Evolutionary conservation across 192 early-diverging fungal species (phyloP).

Genomic region (Phycomyces nitens): DNA sequence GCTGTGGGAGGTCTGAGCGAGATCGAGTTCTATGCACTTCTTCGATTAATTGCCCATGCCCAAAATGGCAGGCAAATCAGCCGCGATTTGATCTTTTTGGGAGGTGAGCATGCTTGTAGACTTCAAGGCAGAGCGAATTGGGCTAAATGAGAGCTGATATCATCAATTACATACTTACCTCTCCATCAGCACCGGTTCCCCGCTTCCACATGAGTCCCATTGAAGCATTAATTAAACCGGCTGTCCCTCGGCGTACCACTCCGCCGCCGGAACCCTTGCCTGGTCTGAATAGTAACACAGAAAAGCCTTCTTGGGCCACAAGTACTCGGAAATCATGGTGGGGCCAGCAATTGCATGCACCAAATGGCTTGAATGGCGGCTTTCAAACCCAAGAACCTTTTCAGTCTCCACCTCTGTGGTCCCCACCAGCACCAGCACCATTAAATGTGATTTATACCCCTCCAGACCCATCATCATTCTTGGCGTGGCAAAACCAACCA

Average conservation of each 20-base stretch:
- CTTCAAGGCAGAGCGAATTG: not conserved
- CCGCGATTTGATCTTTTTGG: slow-evolving; percentile 28
- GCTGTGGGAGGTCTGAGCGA: slow-evolving; percentile 24
- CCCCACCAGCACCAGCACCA: no score
- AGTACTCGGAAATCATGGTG: not conserved
- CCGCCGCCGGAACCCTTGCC: not conserved
- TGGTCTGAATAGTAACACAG: not conserved
- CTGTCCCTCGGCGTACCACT: not conserved
- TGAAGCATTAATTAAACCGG: slow-evolving; percentile 16
- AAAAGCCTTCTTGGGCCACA: not conserved
- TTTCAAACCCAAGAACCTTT: not conserved
- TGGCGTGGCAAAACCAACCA: no score
- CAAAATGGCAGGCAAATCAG: slow-evolving; percentile 34
- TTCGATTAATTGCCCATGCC: slow-evolving; percentile 37
- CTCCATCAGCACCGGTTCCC: slow-evolving; percentile 16
- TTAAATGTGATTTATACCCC: no score
- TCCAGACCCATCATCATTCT: no score
- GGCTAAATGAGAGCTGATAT: not conserved
- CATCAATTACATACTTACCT: not conserved
- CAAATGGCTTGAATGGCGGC: not conserved
- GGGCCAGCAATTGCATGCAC: not conserved
- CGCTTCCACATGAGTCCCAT: slow-evolving; percentile 15
- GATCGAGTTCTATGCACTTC: slow-evolving; percentile 34
- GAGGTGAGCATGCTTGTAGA: slow-evolving; percentile 22
- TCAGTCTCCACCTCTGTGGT: no score